Conservation (phyloP, 345 rosid genomes). For the Cochlearia excelsa region DNA sequence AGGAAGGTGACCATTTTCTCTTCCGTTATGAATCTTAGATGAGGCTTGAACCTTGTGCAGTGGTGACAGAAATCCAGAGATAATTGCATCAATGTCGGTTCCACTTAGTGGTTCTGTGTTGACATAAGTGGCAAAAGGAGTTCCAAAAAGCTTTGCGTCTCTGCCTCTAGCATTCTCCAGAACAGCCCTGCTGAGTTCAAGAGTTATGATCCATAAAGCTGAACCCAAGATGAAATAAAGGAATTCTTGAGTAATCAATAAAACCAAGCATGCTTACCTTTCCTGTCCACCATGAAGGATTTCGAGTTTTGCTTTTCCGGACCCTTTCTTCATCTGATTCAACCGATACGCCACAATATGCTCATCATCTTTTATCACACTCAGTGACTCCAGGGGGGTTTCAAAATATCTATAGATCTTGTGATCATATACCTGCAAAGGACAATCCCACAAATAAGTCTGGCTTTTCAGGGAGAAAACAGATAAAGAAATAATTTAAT, state of each 20-base stretch:
- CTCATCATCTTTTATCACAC: slow-evolving; percentile 78
- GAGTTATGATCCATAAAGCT: slow-evolving; percentile 17
- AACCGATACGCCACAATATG: slow-evolving; percentile 79
- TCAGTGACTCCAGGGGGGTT: slow-evolving; percentile 52
- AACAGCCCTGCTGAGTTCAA: slow-evolving; percentile 28
- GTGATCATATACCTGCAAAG: slow-evolving; percentile 74
- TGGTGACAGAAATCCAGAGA: slow-evolving; percentile 62
- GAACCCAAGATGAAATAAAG: slow-evolving; percentile 4
- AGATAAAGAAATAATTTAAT: slow-evolving; percentile 7
- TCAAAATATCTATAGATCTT: slow-evolving; percentile 66
- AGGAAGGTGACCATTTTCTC: slow-evolving; percentile 47
- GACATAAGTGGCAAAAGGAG: slow-evolving; percentile 69
- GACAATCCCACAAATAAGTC: slow-evolving; percentile 2
- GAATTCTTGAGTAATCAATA: slow-evolving; percentile 12
- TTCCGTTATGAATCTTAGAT: slow-evolving; percentile 45
- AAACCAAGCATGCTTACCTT: slow-evolving; percentile 46
- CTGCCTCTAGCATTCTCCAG: slow-evolving; percentile 23
- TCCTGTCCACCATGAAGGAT: slow-evolving; percentile 61
- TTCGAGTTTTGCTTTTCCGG: slow-evolving; percentile 63
- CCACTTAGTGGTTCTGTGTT: slow-evolving; percentile 55
- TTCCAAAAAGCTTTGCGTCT: slow-evolving; percentile 54
- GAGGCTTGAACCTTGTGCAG: slow-evolving; percentile 36
- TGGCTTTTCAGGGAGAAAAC: slow-evolving; percentile 18
- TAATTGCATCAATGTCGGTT: slow-evolving; percentile 57
- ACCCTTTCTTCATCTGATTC: slow-evolving; percentile 44